Base-by-base conservation (phyloP, 192 early-diverging fungal genomes). In the Irineochytrium annulatum region DNA sequence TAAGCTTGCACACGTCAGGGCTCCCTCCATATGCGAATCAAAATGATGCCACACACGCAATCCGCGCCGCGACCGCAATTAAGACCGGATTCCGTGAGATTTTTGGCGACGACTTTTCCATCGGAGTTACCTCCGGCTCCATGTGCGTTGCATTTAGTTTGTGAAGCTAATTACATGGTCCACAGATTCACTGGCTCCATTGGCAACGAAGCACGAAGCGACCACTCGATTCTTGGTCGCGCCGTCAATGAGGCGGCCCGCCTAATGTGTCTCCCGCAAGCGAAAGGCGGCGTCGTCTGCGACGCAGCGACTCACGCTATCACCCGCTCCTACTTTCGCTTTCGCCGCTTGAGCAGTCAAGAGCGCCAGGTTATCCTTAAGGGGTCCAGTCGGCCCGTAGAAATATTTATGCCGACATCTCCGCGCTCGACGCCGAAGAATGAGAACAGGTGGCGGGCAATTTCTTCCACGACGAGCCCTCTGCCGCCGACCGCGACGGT, bases 21-120 rank as follows among this genome's bases (percentile, higher is more conserved):
- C 54, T 55, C 5, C 54, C 54, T 37, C 54, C 54, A 16, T 55
- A 34, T 55, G 11, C 31, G 11, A n/a, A 55, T 55, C 26, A 55
- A 22, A 17, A 34, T 33, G 54, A 55, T 8, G 19, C 16, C 19
- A 32, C n/a, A 8, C 34, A 34, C 32, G 54, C 54, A 33, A n/a
- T 55, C 13, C 54, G 32, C 14, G 54, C 54, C 5, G 34, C 54
- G 29, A 37, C 32, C 16, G 14, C 54, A 4, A 55, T 55, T 16
- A 5, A 30, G 17, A 30, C 16, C 22, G 54, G 11, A 26, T 55
- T 11, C 31, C 8, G 6, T 4, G 16, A 11, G 26, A 31, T 34
- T 17, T 55, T 55, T 22, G 22, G 22, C 22, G 26, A 37, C 5
- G 31, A 26, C 11, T 55, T 55, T 37, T 31, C 54, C 6, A 55